Evolutionary conservation across 139 green algal species (phyloP).

Genomic region (Tetratostichococcus sp.): DNA sequence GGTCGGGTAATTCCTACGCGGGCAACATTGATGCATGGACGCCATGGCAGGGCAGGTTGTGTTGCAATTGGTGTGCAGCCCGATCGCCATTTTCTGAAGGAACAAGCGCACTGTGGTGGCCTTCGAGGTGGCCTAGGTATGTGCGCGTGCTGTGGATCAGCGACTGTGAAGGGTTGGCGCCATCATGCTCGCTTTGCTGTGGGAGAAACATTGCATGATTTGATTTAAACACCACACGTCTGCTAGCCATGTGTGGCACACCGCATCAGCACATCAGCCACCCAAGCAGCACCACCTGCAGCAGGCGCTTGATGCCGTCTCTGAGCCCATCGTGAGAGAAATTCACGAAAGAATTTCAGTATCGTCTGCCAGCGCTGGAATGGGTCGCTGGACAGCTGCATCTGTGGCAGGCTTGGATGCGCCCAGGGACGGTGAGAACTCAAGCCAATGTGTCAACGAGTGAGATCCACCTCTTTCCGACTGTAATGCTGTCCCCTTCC

Average conservation of each 20-base stretch:
- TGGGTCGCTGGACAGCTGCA: background rate
- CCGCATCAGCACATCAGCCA: no score
- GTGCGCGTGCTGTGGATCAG: background rate
- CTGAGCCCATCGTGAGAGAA: background rate
- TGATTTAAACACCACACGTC: no score
- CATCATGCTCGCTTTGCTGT: background rate
- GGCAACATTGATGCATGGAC: no score
- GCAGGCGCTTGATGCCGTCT: background rate
- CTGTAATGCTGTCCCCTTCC: no score
- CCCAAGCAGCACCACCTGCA: background rate
- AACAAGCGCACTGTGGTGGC: background rate
- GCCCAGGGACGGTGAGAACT: no score
- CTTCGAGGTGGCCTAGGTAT: background rate
- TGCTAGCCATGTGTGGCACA: no score
- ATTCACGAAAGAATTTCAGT: background rate
- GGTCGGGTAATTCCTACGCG: background rate
- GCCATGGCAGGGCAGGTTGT: no score
- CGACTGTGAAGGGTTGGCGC: background rate
- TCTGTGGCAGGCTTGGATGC: no score
- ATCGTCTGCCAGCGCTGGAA: background rate
- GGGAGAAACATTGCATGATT: background rate
- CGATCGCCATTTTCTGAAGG: no score
- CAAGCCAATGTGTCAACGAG: no score
- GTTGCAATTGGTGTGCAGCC: no score
- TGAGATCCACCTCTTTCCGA: no score